phyloP scores from a whole-genome alignment of 1,284 basidiomycete species.

The Melampsora larici-populina region DNA sequence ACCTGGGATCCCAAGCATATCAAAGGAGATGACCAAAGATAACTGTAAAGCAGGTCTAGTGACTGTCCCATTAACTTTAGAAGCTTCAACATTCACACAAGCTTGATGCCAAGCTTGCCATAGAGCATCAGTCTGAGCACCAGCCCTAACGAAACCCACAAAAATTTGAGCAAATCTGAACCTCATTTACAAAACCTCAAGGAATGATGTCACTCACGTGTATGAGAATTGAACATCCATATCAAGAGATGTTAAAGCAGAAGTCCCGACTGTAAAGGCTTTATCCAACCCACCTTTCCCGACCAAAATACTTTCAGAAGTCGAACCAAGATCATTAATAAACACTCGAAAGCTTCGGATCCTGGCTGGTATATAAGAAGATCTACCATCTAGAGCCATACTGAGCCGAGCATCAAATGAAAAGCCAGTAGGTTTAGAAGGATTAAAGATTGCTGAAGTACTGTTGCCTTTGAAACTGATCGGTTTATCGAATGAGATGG shows the following conservation, averaged over 20 bases:
- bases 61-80: constrained; percentile 23
- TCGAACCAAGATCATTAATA: constrained; percentile 26
- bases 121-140: constrained; percentile 5
- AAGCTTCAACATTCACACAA: constrained; percentile 24
- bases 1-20: constrained; percentile 12
- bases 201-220: neutral
- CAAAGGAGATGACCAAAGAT: constrained; percentile 4
- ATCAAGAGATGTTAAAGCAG: neutral
- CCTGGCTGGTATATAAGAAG: constrained; percentile 13
- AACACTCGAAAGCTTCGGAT: constrained; percentile 4
- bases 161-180: neutral
- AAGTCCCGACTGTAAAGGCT: neutral
- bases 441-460: constrained; percentile 10
- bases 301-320: constrained; percentile 13
- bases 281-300: neutral
- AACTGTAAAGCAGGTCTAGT: constrained; percentile 21
- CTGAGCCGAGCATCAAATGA: constrained; percentile 26
- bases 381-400: constrained; percentile 12
- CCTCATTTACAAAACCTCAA: no score
- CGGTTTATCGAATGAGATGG: constrained; percentile 28
- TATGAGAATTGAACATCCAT: constrained; percentile 24
- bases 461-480: neutral
- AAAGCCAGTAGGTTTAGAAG: constrained; percentile 19
- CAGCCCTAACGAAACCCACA: neutral
- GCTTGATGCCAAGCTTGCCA: constrained; percentile 22